Conservation (phyloP, 768 basidiomycete genomes). For the Suillus occidentalis region DNA sequence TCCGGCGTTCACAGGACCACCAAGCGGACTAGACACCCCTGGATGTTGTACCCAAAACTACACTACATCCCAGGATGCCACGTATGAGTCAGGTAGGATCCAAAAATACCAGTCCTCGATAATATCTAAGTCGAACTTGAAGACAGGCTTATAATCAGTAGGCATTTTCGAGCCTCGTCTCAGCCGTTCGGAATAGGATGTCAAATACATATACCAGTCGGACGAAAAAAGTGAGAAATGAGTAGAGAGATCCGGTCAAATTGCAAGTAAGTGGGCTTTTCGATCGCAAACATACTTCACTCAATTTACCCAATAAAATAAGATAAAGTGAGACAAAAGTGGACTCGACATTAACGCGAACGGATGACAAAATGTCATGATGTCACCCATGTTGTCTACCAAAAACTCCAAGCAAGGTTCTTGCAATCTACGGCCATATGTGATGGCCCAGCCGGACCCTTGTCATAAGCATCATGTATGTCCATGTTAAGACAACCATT, state of each 20-base stretch:
- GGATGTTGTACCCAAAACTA: neutral
- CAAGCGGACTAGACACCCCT: neutral
- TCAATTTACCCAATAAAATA: constrained; percentile 5
- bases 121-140: neutral
- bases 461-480: constrained; percentile 56
- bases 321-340: neutral
- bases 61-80: neutral
- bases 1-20: neutral
- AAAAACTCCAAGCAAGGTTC: constrained; percentile 60
- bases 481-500: constrained; percentile 54
- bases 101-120: neutral
- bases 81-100: neutral
- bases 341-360: neutral
- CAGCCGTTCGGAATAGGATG: neutral
- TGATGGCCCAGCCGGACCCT: constrained; percentile 79
- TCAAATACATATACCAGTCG: neutral
- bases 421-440: constrained; percentile 59
- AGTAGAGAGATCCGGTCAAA: neutral
- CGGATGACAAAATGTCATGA: constrained; percentile 19
- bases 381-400: constrained; percentile 29
- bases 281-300: neutral
- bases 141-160: neutral
- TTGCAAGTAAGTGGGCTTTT: neutral
- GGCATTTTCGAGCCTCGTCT: neutral
- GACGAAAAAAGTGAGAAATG: neutral